Conservation (phyloP, 306 rosid species). For the Quercus rubra region DNA sequence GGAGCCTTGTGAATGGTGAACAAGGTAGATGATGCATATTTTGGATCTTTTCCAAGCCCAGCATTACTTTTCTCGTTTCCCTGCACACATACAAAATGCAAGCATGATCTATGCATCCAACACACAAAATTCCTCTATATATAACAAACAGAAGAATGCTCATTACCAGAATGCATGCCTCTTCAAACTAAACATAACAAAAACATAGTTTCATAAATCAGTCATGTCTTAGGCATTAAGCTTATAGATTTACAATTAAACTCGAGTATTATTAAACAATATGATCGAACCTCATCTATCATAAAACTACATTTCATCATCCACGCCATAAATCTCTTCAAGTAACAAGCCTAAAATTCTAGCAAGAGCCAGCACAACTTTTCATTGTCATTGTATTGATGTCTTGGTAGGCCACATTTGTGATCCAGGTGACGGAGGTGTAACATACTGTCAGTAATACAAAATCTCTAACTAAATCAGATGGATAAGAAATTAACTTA, state of each 20-base stretch:
- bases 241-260: not conserved
- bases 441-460: not conserved
- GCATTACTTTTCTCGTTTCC: constrained; percentile 8
- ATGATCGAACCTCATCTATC: not conserved
- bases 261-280: not conserved
- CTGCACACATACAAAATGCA: constrained; percentile 6
- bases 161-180: not conserved
- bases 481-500: not conserved
- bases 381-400: not conserved
- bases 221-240: not conserved
- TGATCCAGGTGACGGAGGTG: not conserved
- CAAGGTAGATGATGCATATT: not conserved
- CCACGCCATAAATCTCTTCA: not conserved
- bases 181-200: not conserved
- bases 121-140: not conserved
- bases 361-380: not conserved
- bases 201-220: not conserved
- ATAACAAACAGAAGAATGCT: not conserved
- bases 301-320: not conserved
- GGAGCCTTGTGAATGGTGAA: not conserved
- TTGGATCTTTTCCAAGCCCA: not conserved
- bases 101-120: not conserved
- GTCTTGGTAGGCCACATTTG: not conserved
- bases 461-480: not conserved
- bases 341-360: not conserved